phyloP scores from a whole-genome alignment of 1,139 yeast species.

The Kodamaea arcana region DNA sequence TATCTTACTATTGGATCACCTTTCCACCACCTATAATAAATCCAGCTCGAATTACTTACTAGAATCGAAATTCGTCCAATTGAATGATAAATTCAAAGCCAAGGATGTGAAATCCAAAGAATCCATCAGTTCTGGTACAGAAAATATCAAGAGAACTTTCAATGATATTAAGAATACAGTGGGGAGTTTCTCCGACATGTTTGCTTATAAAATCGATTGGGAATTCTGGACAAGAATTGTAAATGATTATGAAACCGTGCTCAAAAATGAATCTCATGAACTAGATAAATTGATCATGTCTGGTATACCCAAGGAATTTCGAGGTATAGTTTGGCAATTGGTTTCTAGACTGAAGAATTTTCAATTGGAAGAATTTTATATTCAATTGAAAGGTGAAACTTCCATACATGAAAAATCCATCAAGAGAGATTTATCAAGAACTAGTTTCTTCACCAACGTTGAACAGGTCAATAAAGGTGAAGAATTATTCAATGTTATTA shows the following conservation, averaged over 20 bases:
- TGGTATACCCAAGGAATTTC: conserved; percentile 80
- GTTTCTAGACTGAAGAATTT: conserved; percentile 76
- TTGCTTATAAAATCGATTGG: conserved; percentile 59
- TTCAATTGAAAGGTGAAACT: conserved; percentile 45
- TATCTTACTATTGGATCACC: conserved; percentile 12
- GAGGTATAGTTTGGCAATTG: conserved; percentile 92
- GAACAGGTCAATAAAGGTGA: conserved; percentile 48
- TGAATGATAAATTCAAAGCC: conserved; percentile 25
- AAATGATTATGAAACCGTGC: conserved; percentile 66
- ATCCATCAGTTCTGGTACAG: conserved; percentile 56
- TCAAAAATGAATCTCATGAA: conserved; percentile 54
- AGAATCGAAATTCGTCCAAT: conserved; percentile 31
- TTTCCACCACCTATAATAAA: conserved; percentile 22
- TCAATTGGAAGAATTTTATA: conserved; percentile 66
- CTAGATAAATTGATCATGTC: conserved; percentile 58
- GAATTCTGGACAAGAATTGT: conserved; percentile 84
- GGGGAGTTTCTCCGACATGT: conserved; percentile 38
- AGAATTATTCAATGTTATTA: conserved; percentile 69
- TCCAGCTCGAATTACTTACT: conserved; percentile 29
- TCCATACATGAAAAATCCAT: conserved; percentile 76
- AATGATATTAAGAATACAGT: conserved; percentile 48
- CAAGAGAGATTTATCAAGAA: conserved; percentile 76
- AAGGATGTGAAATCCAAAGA: conserved; percentile 37
- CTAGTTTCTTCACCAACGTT: conserved; percentile 70
- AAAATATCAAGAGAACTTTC: conserved; percentile 59